These are phyloP conservation scores for Fusarium luffae DNA, from an alignment of 2,329 filamentous ascomycete genomes.

Conservation along the genomic window DNA sequence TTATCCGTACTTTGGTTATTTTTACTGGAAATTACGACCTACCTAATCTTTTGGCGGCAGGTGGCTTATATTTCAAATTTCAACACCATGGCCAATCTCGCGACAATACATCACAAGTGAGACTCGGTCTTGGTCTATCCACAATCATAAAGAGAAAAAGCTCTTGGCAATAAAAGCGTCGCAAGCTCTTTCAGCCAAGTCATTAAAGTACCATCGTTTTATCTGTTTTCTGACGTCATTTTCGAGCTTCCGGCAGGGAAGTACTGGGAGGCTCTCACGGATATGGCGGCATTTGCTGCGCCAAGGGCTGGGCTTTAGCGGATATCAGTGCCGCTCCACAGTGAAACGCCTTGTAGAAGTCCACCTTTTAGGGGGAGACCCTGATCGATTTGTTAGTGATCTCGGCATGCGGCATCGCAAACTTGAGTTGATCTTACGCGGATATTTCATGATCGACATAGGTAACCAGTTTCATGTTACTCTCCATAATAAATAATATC, in stretches of 20 bases:
- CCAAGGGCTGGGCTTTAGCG: slow-evolving; percentile 38
- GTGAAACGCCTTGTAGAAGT: slow-evolving; percentile 6
- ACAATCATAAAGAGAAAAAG: slow-evolving; percentile 19
- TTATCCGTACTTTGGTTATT: neutral
- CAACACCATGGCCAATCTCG: slow-evolving; percentile 17
- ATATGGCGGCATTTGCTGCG: slow-evolving; percentile 33
- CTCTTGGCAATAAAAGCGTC: slow-evolving; percentile 36
- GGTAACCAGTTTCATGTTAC: neutral
- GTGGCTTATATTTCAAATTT: slow-evolving; percentile 41
- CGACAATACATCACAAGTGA: neutral
- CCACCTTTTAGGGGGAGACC: slow-evolving; percentile 18
- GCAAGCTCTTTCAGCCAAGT: slow-evolving; percentile 35
- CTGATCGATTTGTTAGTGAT: slow-evolving; percentile 28
- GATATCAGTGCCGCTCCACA: slow-evolving; percentile 29
- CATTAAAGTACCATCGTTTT: slow-evolving; percentile 16
- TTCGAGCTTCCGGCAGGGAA: slow-evolving; percentile 12
- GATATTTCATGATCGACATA: neutral
- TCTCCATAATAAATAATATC: neutral
- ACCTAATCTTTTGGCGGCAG: slow-evolving; percentile 11
- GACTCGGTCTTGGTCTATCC: slow-evolving; percentile 25
- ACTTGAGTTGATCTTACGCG: neutral
- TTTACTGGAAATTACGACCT: neutral
- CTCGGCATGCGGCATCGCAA: slow-evolving; percentile 35
- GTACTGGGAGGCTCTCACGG: slow-evolving; percentile 19
- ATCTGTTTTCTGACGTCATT: slow-evolving; percentile 40